A percentile compares a stretch with the other conserved stretches of the same genome.
These are phyloP conservation scores for Pseudognaphalium luteoalbum DNA, from an alignment of 129 eudicot genomes.

Conservation along the genomic window DNA sequence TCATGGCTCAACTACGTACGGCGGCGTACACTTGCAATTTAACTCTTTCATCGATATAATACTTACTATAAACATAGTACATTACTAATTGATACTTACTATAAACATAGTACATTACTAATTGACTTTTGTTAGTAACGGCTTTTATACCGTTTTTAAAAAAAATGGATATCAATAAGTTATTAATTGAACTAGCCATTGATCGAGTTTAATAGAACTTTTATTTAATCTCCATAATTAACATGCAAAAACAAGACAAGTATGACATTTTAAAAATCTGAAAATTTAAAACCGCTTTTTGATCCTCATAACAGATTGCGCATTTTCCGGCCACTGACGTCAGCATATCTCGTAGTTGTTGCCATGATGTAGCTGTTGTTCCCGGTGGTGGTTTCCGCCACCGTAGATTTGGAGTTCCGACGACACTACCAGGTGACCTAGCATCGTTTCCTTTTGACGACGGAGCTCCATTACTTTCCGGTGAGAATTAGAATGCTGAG, in stretches of 20 bases:
- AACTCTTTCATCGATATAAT: too few species aligned
- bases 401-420: conserved; percentile 22
- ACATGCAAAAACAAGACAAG: conserved; percentile 6
- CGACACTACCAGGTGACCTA: not conserved
- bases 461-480: conserved; percentile 65
- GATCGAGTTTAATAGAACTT: too few species aligned
- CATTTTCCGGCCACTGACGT: not conserved
- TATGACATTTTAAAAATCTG: conserved; percentile 5
- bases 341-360: conserved; percentile 49
- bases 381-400: conserved; percentile 12
- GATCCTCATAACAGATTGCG: not conserved
- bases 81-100: too few species aligned
- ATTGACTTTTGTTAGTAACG: too few species aligned
- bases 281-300: not conserved
- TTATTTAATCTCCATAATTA: not conserved
- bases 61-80: too few species aligned
- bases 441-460: conserved; percentile 48
- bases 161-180: too few species aligned
- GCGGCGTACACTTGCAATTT: too few species aligned
- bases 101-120: too few species aligned
- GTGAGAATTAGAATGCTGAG: conserved; percentile 69
- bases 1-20: too few species aligned
- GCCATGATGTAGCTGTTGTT: conserved; percentile 17
- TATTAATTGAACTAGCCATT: too few species aligned
- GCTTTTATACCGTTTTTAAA: too few species aligned